phyloP scores from a whole-genome alignment of 2,329 filamentous ascomycete genomes.

The Ceratocystis huliohia region DNA sequence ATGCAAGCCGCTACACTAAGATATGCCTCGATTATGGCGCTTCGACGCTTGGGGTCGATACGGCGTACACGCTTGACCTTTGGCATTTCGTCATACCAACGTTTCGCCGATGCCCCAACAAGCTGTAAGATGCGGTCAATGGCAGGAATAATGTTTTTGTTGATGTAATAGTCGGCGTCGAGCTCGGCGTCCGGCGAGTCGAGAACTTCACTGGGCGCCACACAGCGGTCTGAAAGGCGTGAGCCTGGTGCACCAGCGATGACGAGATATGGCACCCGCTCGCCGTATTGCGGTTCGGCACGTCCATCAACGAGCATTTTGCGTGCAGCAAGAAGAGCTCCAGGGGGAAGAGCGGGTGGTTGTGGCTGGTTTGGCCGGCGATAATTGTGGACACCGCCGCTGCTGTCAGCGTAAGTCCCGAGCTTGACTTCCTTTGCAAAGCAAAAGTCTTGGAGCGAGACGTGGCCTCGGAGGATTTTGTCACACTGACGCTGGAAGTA shows the following conservation, averaged over 20 bases:
- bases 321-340: conserved; percentile 75
- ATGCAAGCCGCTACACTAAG: conserved; percentile 70
- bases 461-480: conserved; percentile 80
- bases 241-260: conserved; percentile 77
- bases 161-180: conserved; percentile 94
- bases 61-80: conserved; percentile 61
- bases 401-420: conserved; percentile 51
- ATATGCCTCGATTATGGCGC: conserved; percentile 74
- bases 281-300: conserved; percentile 84
- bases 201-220: conserved; percentile 73
- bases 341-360: conserved; percentile 54
- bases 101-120: conserved; percentile 76
- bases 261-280: conserved; percentile 90
- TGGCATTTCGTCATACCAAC: conserved; percentile 96
- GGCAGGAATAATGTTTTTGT: conserved; percentile 87
- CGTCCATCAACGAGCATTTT: conserved; percentile 78
- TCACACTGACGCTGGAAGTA: conserved; percentile 85
- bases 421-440: conserved; percentile 87
- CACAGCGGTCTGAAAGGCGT: conserved; percentile 75
- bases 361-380: neutral
- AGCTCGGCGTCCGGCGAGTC: conserved; percentile 64
- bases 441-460: conserved; percentile 91
- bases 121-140: conserved; percentile 94
- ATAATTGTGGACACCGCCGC: conserved; percentile 30
- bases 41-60: conserved; percentile 23